A percentile compares a stretch with the other conserved stretches of the same genome.
Evolutionary conservation across 2,329 filamentous ascomycete genomes (phyloP).

Genomic region (Pseudogymnoascus sp.): DNA sequence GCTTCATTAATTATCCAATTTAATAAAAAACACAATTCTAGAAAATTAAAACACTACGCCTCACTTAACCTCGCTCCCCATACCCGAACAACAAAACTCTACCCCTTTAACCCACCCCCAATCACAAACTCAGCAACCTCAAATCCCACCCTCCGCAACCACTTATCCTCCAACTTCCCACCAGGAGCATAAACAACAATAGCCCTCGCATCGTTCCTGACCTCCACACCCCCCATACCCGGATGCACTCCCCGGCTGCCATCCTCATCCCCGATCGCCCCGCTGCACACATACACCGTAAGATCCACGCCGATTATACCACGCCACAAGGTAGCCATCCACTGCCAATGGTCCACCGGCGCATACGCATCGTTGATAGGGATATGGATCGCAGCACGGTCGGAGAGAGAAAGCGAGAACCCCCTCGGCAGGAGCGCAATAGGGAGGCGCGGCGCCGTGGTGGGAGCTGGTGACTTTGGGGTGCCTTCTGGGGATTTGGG

Average conservation of each 20-base stretch:
- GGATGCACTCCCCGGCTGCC: constrained; percentile 11
- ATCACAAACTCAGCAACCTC: constrained; percentile 78
- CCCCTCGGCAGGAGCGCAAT: constrained; percentile 70
- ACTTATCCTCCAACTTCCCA: constrained; percentile 56
- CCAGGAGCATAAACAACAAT: constrained; percentile 46
- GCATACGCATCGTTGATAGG: constrained; percentile 73
- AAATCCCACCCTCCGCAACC: constrained; percentile 70
- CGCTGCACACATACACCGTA: constrained; percentile 57
- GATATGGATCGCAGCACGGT: constrained; percentile 66
- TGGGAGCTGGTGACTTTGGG: constrained; percentile 15
- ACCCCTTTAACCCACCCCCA: constrained; percentile 17
- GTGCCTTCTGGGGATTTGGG: constrained; percentile 3
- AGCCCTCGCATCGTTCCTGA: constrained; percentile 45
- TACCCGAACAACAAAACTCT: background rate
- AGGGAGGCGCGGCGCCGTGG: constrained; percentile 41
- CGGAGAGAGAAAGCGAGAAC: constrained; percentile 73
- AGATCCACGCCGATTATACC: constrained; percentile 77
- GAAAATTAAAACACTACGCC: background rate
- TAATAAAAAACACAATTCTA: background rate
- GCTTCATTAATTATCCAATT: background rate
- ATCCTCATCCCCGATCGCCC: constrained; percentile 11
- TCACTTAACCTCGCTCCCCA: background rate
- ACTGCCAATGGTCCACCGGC: constrained; percentile 91
- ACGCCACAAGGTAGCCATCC: constrained; percentile 92
- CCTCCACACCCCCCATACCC: constrained; percentile 46